phyloP scores from a whole-genome alignment of 2,329 filamentous ascomycete species.

The Myriosclerotinia duriaeana region DNA sequence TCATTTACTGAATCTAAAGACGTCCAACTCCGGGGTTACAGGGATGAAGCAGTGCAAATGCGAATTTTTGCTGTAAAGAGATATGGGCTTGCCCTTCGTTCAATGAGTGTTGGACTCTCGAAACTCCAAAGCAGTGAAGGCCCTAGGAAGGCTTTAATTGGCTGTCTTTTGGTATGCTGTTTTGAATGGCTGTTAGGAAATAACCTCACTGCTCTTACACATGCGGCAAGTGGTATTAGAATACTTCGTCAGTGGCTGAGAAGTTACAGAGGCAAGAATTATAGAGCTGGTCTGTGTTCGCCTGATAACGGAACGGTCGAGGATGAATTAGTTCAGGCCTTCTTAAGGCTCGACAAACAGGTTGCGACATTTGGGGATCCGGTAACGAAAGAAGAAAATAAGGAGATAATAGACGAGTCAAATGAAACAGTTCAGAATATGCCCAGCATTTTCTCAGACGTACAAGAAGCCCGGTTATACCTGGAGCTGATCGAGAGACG shows the following conservation, averaged over 20 bases:
- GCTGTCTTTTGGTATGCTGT: conserved; percentile 23
- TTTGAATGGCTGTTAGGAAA: conserved; percentile 25
- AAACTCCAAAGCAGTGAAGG: conserved; percentile 3
- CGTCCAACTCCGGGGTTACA: neutral
- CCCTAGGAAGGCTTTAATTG: conserved; percentile 24
- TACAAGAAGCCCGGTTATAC: conserved; percentile 25
- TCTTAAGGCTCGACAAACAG: conserved; percentile 25
- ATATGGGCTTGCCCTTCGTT: conserved; percentile 24
- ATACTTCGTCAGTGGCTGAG: conserved; percentile 21
- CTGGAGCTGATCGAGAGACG: conserved; percentile 28
- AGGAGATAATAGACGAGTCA: conserved; percentile 23
- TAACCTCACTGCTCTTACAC: conserved; percentile 15
- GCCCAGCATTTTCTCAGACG: conserved; percentile 20
- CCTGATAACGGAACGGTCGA: conserved; percentile 21
- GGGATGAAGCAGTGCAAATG: conserved; percentile 11
- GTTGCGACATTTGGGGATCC: conserved; percentile 23
- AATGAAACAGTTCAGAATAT: conserved; percentile 20
- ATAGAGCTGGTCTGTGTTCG: conserved; percentile 13
- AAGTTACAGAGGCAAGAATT: neutral
- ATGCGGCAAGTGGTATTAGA: conserved; percentile 17
- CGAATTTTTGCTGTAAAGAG: conserved; percentile 19
- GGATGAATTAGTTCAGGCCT: conserved; percentile 26
- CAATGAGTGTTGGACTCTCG: conserved; percentile 17
- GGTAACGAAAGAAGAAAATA: conserved; percentile 18
- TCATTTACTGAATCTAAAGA: conserved; percentile 45